Evolutionary conservation across 768 basidiomycete species (phyloP), one percentile per base, ranked within the genome.

Genomic region (Termitomyces bulborhizus): DNA sequence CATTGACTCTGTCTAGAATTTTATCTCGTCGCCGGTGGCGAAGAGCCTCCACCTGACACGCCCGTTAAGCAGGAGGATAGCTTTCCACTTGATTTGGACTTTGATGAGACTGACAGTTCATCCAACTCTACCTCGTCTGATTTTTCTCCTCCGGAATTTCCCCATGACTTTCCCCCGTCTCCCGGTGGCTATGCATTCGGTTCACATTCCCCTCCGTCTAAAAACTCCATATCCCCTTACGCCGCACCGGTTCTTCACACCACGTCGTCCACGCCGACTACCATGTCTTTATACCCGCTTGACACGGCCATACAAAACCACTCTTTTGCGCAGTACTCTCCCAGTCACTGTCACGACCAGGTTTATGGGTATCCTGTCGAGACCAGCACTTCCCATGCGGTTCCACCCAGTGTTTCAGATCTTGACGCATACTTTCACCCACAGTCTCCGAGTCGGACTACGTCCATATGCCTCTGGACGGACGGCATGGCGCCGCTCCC

Each of bases 21-120:
- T 63, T 81, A 85, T 64, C 80, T 90, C 50, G 88, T 90, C 56
- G 88, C 88, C 8, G 88, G 88, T 53, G 87, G 86, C 46, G 88
- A 90, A 60, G 88, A 90, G 64, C 74, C 86, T 29, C 81, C 78
- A 60, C 74, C 71, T 29, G 82, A 83, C 44, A 71, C 69, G 3
- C 68, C 76, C 29, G 74, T 83, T 57, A 85, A 85, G 66, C 69
- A 77, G 9, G 84, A 87, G 62, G 81, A 84, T 44, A 70, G 66
- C 55, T 60, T 68, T 21, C 21, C 21, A 21, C 18, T 69, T 82
- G 55, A 73, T 79, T 68, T 78, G 41, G 77, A 78, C 18, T 74
- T 71, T 65, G 76, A 80, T 45, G 77, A 77, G 32, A 58, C 60
- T 8, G 76, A 77, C 44, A 63, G 63, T 15, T 68, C 69, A 51